Evolutionary conservation across 257 asterid genomes (phyloP), one percentile per base, ranked within the genome.

Genomic region (Scutellaria minor): DNA sequence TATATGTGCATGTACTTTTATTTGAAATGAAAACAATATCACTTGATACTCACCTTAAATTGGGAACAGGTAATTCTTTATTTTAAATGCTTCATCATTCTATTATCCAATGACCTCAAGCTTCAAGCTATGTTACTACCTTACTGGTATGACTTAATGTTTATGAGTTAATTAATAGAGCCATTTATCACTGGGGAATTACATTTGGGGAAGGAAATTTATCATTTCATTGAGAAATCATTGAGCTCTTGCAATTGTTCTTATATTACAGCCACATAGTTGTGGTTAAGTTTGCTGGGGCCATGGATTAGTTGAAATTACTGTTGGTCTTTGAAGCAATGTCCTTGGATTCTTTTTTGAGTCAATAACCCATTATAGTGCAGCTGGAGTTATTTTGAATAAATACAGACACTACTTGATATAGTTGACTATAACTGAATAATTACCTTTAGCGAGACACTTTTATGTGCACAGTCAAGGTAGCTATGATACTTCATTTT

Each of bases 281-380:
- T n/a, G 50, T 14, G 50, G 50, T 61, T 61, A 39, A 61, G 9
- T 40, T n/a, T 61, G 3, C 35, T 61, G 67, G 7, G 67, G 67
- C 51, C 51, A n/a, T 61, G 8, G 67, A 40, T n/a, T 13, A 61
- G 13, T 40, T 40, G 67, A 40, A 61, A 10, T 11, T 11, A 57
- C 44, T 11, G 12, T 9, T 7, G 51, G 50, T 24, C 46, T 45
- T 15, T 65, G 46, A 48, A 46, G 58, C 46, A 47, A 46, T 65
- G 71, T 31, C 45, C 44, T 65, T 24, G 58, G 41, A 31, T 65
- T 5, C 58, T 2, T 65, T 46, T 27, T 18, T 3, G 24, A 45
- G 22, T 58, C 57, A 65, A 31, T 31, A 65, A 37, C 6, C 31
- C 35, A 5, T 50, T 66, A n/a, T 66, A 48, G 62, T 22, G 22